These are phyloP conservation scores for Scutellaria galericulata DNA, from an alignment of 257 asterid species.

Conservation along the genomic window DNA sequence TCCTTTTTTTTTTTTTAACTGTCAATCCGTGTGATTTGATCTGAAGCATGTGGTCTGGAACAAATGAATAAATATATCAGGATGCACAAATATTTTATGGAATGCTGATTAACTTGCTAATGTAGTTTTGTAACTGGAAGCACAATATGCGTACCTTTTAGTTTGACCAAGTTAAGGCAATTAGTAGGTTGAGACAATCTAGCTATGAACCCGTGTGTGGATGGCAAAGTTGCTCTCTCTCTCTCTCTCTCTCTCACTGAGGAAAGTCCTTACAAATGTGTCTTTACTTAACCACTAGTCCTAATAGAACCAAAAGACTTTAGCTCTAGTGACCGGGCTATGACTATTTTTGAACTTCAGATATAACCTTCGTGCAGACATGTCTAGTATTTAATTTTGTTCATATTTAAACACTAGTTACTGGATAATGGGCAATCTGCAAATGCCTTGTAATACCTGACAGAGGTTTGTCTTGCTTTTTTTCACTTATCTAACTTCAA, in stretches of 20 bases:
- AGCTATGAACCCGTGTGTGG: not conserved
- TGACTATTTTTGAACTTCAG: not conserved
- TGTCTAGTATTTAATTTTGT: not conserved
- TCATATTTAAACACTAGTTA: not conserved
- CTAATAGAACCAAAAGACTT: not conserved
- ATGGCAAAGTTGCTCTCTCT: not conserved
- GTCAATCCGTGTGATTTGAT: not conserved
- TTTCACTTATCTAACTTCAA: not conserved
- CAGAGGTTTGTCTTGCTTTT: not conserved
- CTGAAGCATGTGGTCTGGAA: not conserved
- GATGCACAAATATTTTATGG: not conserved
- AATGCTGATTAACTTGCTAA: slow-evolving; percentile 3
- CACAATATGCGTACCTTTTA: not conserved
- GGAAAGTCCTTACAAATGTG: not conserved
- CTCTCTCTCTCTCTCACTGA: not conserved
- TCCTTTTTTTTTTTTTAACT: not conserved
- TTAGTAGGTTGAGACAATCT: not conserved
- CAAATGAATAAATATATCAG: not conserved
- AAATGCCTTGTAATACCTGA: not conserved
- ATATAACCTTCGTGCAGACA: not conserved
- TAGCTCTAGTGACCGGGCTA: not conserved
- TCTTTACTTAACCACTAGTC: not conserved
- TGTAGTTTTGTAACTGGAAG: not conserved
- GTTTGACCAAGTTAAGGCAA: slow-evolving; percentile 9
- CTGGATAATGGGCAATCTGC: not conserved